Percentiles rank a stretch among this genome's conserved stretches.
Conservation (phyloP, 1,284 basidiomycete genomes). For the Blastosporella zonata region DNA sequence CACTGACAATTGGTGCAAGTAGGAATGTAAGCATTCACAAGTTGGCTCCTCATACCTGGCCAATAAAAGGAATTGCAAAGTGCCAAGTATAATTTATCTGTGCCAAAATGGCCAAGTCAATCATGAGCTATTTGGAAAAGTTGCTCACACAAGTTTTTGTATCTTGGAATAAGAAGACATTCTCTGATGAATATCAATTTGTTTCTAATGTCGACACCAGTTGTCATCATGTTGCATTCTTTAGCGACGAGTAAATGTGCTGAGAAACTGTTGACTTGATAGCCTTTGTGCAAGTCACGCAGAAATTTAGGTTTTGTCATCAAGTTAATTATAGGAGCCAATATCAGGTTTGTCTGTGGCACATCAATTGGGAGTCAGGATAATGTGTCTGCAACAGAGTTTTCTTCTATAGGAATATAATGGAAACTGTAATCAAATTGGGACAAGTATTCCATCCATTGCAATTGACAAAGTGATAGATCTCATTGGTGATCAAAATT, state of each 20-base stretch:
- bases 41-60: not conserved
- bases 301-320: not conserved
- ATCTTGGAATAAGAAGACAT: not conserved
- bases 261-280: not conserved
- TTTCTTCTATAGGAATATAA: not conserved
- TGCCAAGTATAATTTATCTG: not conserved
- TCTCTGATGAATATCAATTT: not conserved
- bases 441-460: conserved; percentile 8
- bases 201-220: not conserved
- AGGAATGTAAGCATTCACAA: conserved; percentile 3
- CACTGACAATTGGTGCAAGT: conserved; percentile 17
- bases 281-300: not conserved
- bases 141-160: not conserved
- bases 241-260: not conserved
- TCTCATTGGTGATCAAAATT: not conserved
- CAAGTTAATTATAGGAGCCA: not conserved
- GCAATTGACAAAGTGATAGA: not conserved
- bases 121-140: not conserved
- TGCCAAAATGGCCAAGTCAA: not conserved
- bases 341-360: not conserved
- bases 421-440: not conserved
- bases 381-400: not conserved
- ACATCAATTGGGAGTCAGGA: not conserved
- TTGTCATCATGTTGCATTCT: not conserved
- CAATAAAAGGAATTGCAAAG: not conserved